These are phyloP conservation scores for Avena insularis DNA, from an alignment of 176 grass and related monocot species.

Conservation along the genomic window DNA sequence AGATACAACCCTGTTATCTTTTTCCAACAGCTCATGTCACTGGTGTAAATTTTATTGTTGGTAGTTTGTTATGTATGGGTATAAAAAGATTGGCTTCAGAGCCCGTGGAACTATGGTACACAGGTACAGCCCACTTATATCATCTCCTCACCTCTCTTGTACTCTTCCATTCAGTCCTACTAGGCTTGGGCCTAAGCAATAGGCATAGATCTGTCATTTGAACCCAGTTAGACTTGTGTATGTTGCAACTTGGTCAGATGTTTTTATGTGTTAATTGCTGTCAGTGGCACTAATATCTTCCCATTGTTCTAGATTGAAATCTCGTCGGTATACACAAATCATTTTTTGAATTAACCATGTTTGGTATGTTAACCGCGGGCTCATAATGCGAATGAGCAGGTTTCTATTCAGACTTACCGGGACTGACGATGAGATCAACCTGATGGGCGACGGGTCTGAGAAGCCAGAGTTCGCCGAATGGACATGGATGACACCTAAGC, in stretches of 20 bases:
- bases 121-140: background rate
- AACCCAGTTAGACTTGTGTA: background rate
- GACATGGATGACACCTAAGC: conserved; percentile 81
- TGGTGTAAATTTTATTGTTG: background rate
- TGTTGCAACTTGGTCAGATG: background rate
- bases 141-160: background rate
- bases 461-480: conserved; percentile 90
- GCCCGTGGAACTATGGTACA: too few relatives aligned
- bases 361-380: background rate
- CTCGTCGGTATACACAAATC: background rate
- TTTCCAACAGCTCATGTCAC: background rate
- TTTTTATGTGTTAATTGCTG: background rate
- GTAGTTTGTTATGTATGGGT: too few relatives aligned
- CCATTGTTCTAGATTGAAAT: background rate
- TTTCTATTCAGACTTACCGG: conserved; percentile 89
- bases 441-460: conserved; percentile 85
- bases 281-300: background rate
- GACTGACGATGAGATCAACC: conserved; percentile 83
- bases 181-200: too few relatives aligned
- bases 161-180: background rate
- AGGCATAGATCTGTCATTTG: too few relatives aligned
- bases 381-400: conserved; percentile 50
- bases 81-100: too few relatives aligned
- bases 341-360: background rate
- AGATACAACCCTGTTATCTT: background rate